Base-by-base conservation (phyloP, 2,329 filamentous ascomycete species). In the Teratosphaeria destructans region DNA sequence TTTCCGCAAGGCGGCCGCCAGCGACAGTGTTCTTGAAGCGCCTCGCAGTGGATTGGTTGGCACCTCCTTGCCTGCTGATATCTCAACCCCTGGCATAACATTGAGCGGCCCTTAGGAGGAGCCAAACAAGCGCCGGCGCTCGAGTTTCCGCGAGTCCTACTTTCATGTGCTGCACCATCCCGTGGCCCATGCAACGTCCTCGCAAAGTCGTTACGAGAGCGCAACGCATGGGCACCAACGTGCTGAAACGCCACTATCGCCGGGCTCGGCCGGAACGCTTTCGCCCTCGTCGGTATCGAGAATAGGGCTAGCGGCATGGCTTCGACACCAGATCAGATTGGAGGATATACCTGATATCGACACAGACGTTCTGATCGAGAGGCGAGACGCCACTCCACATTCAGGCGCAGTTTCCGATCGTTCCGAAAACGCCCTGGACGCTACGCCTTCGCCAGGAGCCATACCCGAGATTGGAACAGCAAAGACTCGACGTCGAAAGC, bases 241-340 rank as follows among this genome's bases (percentile, higher is more conserved):
- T 10, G n/a, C 43, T 49, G 43, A 49, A 23, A 19, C 43, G 43
- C 43, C 43, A 23, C 43, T 49, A 16, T 49, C 43, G 19, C 43
- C 43, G 8, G 43, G 43, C 2, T 49, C n/a, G 7, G 19, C 43
- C 10, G 43, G 43, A 49, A 49, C n/a, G 43, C 43, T 49, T 10
- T 49, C 43, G 19, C 43, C 43, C 5, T 10, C 19, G 0, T 49
- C 43, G 2, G 26, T 57, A 11, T 58, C 11, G 19, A 53, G 27
- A 29, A 37, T 56, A 8, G 37, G 54, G 16, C 35, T 23, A 23
- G 58, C 52, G n/a, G 53, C 56, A 16, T 47, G 56, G 35, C 39
- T 61, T 37, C 56, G 59, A 14, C 59, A 59, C 26, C 37, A 52
- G 19, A 34, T 27, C n/a, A 61, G 53, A 7, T 47, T 61, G 23